phyloP scores from a whole-genome alignment of 139 green algal genomes.

The Chlamydomonas sp. region DNA sequence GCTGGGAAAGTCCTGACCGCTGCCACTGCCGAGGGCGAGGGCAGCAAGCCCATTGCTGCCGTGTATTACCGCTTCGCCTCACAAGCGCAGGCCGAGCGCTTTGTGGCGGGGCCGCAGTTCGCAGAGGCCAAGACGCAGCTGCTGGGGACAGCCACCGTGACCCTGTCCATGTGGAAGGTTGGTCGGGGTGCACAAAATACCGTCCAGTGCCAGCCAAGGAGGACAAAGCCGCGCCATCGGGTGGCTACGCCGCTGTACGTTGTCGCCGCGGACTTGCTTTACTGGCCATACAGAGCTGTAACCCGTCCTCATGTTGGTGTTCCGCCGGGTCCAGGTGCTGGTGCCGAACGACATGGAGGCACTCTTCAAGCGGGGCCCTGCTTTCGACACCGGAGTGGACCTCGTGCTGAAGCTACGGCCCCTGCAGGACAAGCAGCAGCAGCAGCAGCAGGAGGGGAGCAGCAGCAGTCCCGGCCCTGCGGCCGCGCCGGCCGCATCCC shows the following conservation, averaged over 20 bases:
- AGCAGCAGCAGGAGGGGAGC: background rate
- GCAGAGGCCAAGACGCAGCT: slow-evolving; percentile 11
- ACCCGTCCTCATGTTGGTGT: background rate
- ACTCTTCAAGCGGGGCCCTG: slow-evolving; percentile 44
- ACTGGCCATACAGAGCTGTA: background rate
- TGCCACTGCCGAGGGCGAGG: background rate
- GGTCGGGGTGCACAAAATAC: background rate
- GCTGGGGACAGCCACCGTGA: background rate
- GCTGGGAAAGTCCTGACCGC: slow-evolving; percentile 9
- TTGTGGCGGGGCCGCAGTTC: slow-evolving; percentile 5
- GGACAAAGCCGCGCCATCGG: background rate
- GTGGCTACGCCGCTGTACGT: too few species aligned
- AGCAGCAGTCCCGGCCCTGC: background rate
- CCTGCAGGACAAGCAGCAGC: background rate
- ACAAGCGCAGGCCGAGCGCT: slow-evolving; percentile 29
- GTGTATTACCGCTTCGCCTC: slow-evolving; percentile 38
- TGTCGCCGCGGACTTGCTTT: too few species aligned
- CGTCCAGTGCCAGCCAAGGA: background rate
- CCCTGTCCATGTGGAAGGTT: slow-evolving; percentile 14
- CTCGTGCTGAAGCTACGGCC: slow-evolving; percentile 41
- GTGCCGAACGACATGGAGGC: slow-evolving; percentile 52
- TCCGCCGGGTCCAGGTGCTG: background rate
- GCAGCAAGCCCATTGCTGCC: background rate
- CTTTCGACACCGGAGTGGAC: slow-evolving; percentile 42
- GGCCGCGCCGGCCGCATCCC: background rate